Percentiles rank a stretch among this genome's conserved stretches.
Conservation (phyloP, 495 filamentous ascomycete species). For the Penicillium steckii region DNA sequence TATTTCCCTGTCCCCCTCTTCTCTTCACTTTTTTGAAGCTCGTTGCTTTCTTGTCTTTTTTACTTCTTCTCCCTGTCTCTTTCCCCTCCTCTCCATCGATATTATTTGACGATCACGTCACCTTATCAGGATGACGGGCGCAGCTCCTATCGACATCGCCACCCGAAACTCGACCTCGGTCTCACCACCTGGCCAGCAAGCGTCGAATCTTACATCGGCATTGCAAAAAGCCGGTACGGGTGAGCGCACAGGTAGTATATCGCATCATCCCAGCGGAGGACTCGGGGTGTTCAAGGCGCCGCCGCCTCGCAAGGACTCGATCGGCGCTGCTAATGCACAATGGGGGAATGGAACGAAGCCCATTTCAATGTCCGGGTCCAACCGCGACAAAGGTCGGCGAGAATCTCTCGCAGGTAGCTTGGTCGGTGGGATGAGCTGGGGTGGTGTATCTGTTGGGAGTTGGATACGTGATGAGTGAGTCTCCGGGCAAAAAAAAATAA, state of each 20-base stretch:
- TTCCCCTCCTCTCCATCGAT: not conserved
- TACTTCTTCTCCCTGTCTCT: not conserved
- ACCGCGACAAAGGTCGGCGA: constrained; percentile 71
- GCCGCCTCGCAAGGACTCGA: constrained; percentile 66
- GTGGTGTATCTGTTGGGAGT: constrained; percentile 91
- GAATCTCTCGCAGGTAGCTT: constrained; percentile 87
- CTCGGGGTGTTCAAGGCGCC: constrained; percentile 60
- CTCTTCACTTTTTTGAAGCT: constrained; percentile 32
- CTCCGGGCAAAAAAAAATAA: constrained; percentile 8
- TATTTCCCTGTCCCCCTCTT: too few species aligned
- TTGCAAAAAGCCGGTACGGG: constrained; percentile 48
- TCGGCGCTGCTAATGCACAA: constrained; percentile 53
- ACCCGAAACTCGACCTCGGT: constrained; percentile 57
- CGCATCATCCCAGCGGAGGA: constrained; percentile 42
- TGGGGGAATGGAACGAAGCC: constrained; percentile 78
- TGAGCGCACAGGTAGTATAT: constrained; percentile 41
- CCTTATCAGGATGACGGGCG: constrained; percentile 50
- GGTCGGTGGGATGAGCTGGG: constrained; percentile 95
- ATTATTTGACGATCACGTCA: constrained; percentile 24
- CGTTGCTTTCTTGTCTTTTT: constrained; percentile 15
- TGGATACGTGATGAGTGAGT: constrained; percentile 99
- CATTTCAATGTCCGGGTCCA: constrained; percentile 77
- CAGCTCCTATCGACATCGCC: constrained; percentile 65
- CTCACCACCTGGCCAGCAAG: constrained; percentile 59
- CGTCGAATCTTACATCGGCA: constrained; percentile 62